These are phyloP conservation scores for Entomortierella chlamydospora DNA, from an alignment of 192 early-diverging fungal genomes.

Conservation along the genomic window DNA sequence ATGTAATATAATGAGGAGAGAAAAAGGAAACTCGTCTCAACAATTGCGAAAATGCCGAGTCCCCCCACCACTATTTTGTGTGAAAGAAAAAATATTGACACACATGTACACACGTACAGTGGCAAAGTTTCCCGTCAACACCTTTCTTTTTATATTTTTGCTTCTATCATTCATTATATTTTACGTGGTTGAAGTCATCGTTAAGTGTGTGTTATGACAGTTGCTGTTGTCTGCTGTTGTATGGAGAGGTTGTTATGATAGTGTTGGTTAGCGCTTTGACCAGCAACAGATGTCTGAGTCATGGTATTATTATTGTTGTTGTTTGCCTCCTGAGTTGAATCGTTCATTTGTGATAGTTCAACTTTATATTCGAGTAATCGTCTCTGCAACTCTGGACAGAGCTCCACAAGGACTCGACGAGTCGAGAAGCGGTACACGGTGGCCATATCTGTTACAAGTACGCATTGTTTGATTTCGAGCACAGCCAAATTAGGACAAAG, in stretches of 20 bases:
- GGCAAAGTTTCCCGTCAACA: background rate
- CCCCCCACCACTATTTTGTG: too few relatives aligned
- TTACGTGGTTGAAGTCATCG: background rate
- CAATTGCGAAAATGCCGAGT: too few relatives aligned
- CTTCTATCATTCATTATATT: background rate
- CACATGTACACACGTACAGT: slow-evolving; percentile 1
- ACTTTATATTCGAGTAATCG: slow-evolving; percentile 57
- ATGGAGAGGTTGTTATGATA: background rate
- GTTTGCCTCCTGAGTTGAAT: background rate
- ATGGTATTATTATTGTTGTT: background rate
- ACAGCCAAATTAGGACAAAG: slow-evolving; percentile 61
- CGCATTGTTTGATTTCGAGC: slow-evolving; percentile 65
- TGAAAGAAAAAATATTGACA: background rate
- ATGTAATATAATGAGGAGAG: too few relatives aligned
- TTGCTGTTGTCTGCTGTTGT: slow-evolving; percentile 33
- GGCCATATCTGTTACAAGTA: slow-evolving; percentile 61
- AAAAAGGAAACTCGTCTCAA: too few relatives aligned
- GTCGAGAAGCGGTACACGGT: slow-evolving; percentile 58
- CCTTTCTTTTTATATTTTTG: background rate
- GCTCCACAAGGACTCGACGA: slow-evolving; percentile 56
- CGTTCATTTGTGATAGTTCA: slow-evolving; percentile 51
- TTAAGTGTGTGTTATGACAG: slow-evolving; percentile 16
- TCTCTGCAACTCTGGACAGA: slow-evolving; percentile 60
- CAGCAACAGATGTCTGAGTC: background rate
- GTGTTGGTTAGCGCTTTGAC: background rate